Base-by-base conservation (phyloP, 1,284 basidiomycete genomes). In the Trichosporon sp. region DNA sequence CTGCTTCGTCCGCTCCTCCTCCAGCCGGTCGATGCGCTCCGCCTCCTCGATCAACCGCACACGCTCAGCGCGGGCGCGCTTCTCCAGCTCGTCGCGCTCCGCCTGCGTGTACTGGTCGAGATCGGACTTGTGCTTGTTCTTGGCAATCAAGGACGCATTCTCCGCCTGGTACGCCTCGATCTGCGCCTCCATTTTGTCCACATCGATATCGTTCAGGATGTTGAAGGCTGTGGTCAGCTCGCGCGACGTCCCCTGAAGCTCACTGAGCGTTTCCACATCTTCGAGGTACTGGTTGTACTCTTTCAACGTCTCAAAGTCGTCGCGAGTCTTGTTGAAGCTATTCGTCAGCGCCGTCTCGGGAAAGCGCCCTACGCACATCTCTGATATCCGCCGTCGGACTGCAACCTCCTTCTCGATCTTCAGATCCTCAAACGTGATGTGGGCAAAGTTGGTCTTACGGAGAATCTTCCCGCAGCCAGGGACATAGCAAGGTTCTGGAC, bases 231-330 rank as follows among this genome's bases (percentile, higher is more conserved):
- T 62, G 0, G 68, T 70, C 34, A 66, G 71, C 21, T 60, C 9
- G 18, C 53, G 53, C 27, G 2, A 2, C 27, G 2, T 15, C 6
- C 1, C 15, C 4, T 2, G 1, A 29, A 32, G 84, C 90, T 79
- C 74, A 93, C 94, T 92, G 73, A 98, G 91, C 76, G 98, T 93
- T 83, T 99, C 97, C 1, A 96, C 94, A 81, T 94, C 90, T 82
- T 98, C 93, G 8, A 99, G 87, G 78, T 98, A 99, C 81, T 98
- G 91, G 78, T 99, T 98, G 83, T 96, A 98, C n/a, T 88, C 87
- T 9, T 88, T 87, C 56, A 92, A 85, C 75, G 91, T 89, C 0
- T 85, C 81, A 81, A 99, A 99, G 81, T 99, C 97, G 62, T 96
- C 93, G 62, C 89, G 85, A 32, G 90, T 88, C 81, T 98, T 98